Conservation (phyloP, 345 rosid genomes). For the Eucalyptus erythrocorys region DNA sequence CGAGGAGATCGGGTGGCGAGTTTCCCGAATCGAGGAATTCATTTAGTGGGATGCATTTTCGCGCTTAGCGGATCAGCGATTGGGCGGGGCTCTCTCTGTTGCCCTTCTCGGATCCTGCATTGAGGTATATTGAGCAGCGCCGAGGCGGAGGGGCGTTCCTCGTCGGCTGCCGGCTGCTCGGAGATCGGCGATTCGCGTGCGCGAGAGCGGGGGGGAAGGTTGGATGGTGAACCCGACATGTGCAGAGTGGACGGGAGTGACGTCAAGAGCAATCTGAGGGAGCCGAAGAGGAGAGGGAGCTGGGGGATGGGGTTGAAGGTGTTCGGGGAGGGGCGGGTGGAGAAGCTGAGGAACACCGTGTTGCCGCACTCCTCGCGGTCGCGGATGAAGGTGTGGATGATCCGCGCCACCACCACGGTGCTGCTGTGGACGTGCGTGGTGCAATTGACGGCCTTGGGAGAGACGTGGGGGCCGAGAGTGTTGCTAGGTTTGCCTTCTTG, state of each 20-base stretch:
- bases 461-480: slow-evolving; percentile 88
- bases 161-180: neutral
- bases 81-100: neutral
- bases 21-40: neutral
- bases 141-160: neutral
- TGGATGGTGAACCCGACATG: slow-evolving; percentile 8
- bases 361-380: slow-evolving; percentile 1
- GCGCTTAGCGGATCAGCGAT: neutral
- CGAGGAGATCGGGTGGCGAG: neutral
- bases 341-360: slow-evolving; percentile 45
- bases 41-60: neutral
- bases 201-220: neutral
- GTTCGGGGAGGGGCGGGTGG: slow-evolving; percentile 26
- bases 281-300: slow-evolving; percentile 12
- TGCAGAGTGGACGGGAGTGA: slow-evolving; percentile 32
- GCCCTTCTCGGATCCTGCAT: neutral
- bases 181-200: neutral
- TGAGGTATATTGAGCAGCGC: neutral
- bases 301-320: slow-evolving; percentile 28
- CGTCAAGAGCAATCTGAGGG: slow-evolving; percentile 1
- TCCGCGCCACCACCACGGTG: slow-evolving; percentile 77
- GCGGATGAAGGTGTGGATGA: slow-evolving; percentile 87
- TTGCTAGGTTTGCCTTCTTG: slow-evolving; percentile 91
- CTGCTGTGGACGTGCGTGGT: slow-evolving; percentile 94
- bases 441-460: slow-evolving; percentile 84